Evolutionary conservation across 208 protist genomes (phyloP), one percentile per base, ranked within the genome.

Genomic region (Jaenimonas drosophilae): DNA sequence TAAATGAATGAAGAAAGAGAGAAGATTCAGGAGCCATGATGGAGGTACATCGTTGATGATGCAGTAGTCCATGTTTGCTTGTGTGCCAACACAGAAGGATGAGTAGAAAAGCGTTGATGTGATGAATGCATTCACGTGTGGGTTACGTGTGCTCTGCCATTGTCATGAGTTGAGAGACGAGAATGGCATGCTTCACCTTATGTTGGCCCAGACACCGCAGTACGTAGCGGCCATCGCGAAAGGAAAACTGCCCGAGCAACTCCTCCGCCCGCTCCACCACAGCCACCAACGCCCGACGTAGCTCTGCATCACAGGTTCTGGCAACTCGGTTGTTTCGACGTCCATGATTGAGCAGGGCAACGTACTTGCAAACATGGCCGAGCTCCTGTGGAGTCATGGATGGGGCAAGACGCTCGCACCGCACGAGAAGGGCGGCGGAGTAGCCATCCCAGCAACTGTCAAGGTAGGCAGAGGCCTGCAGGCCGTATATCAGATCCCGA

Each of bases 171-270:
- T 68, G 69, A 6, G 85, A 73, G 33, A 93, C 83, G n/a, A 90
- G 62, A n/a, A 90, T 44, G 1, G 80, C 66, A 41, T 93, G 85
- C 2, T 72, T 73, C 5, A 89, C 65, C 16, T 76, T 75, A 56
- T 91, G 77, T 42, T 83, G 51, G 3, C 65, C 47, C 5, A 94
- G 57, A 50, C 86, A 94, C 11, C 71, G 62, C 31, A 94, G 64
- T 12, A 94, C 68, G 37, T 70, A 75, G 19, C 73, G 70, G 1
- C 81, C 79, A 48, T 91, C 81, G 29, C 66, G 66, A 4, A 86
- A 49, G 4, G 61, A 51, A 49, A 94, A 91, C n/a, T 54, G 36
- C 0, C 81, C 79, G 0, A 89, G 46, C 7, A 91, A 57, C 34
- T 59, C 23, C 55, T 88, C 73, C 11, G 79, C 54, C 0, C 81